Percentiles rank a stretch among this genome's conserved stretches.
Evolutionary conservation across 106 monocot genomes (phyloP).

Genomic region (Xerophyta viscosa): DNA sequence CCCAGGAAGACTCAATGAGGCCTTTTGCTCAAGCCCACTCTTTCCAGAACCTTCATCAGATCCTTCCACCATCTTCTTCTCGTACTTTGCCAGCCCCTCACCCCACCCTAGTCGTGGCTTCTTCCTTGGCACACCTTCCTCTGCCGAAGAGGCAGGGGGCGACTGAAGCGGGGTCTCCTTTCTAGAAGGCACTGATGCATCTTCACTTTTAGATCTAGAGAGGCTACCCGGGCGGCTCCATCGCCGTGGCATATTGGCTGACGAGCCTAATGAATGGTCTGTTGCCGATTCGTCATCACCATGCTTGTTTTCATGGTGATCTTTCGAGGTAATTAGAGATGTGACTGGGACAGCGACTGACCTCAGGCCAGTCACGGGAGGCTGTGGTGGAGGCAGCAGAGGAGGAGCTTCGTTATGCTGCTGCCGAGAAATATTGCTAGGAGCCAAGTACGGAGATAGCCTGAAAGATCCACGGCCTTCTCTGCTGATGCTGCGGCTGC

Average conservation of each 20-base stretch:
- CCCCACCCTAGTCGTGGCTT: conserved; percentile 94
- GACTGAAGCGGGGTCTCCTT: conserved; percentile 37
- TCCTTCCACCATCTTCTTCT: conserved; percentile 77
- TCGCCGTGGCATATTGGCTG: conserved; percentile 42
- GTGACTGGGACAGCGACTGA: conserved; percentile 47
- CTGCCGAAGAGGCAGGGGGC: conserved; percentile 18
- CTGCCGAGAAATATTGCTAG: conserved; percentile 16
- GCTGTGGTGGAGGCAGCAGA: background rate
- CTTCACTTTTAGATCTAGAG: conserved; percentile 21
- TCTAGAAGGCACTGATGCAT: conserved; percentile 19
- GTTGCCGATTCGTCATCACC: conserved; percentile 20
- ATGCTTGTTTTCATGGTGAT: conserved; percentile 17
- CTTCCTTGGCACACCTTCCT: conserved; percentile 59
- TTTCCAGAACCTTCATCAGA: conserved; percentile 23
- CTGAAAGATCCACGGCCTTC: conserved; percentile 37
- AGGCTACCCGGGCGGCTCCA: conserved; percentile 50
- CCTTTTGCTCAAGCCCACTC: conserved; percentile 15
- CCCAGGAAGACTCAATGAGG: conserved; percentile 12
- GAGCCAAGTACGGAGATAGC: conserved; percentile 45
- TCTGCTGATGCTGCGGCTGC: conserved; percentile 12
- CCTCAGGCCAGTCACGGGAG: conserved; percentile 32
- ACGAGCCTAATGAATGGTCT: conserved; percentile 38
- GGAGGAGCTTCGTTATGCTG: conserved; percentile 9
- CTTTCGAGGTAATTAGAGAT: conserved; percentile 23
- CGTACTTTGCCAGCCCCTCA: conserved; percentile 87